Percentiles rank a stretch among this genome's conserved stretches.
These are phyloP conservation scores for Sporothrix mexicana DNA, from an alignment of 2,329 filamentous ascomycete species.

Conservation along the genomic window DNA sequence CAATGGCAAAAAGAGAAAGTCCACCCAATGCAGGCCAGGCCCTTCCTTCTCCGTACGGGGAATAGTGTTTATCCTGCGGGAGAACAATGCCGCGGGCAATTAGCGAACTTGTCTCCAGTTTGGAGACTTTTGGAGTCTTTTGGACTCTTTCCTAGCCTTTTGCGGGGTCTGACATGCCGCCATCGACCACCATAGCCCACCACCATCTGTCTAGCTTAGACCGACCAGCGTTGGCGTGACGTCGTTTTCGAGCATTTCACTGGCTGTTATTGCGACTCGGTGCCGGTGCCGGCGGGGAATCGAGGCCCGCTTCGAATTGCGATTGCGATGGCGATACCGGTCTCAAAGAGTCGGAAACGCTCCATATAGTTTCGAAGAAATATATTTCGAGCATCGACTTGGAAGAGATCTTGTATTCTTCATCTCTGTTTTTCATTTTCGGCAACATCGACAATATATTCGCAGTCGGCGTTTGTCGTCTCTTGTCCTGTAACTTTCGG, in stretches of 20 bases:
- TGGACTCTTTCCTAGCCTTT: background rate
- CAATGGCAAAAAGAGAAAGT: background rate
- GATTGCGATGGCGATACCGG: conserved; percentile 1
- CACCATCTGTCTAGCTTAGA: background rate
- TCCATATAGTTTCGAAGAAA: too few species aligned
- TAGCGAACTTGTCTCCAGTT: background rate
- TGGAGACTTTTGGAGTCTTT: background rate
- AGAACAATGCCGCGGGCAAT: conserved; percentile 23
- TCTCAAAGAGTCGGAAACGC: too few species aligned
- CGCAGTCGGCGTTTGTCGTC: background rate
- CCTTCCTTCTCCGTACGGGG: background rate
- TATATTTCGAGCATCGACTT: too few species aligned
- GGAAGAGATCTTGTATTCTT: too few species aligned
- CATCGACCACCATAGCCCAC: background rate
- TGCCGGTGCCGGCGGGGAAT: conserved; percentile 18
- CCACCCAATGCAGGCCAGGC: background rate
- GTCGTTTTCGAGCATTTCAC: background rate
- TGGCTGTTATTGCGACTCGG: background rate
- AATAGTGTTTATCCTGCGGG: conserved; percentile 15
- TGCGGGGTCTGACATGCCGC: conserved; percentile 26
- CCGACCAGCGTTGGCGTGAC: conserved; percentile 11
- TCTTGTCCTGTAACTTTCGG: background rate
- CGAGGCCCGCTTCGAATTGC: background rate
- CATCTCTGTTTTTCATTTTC: too few species aligned
- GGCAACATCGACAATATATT: background rate